These are phyloP conservation scores for Trichoderma afroharzianum DNA, from an alignment of 2,329 filamentous ascomycete species.

Conservation along the genomic window DNA sequence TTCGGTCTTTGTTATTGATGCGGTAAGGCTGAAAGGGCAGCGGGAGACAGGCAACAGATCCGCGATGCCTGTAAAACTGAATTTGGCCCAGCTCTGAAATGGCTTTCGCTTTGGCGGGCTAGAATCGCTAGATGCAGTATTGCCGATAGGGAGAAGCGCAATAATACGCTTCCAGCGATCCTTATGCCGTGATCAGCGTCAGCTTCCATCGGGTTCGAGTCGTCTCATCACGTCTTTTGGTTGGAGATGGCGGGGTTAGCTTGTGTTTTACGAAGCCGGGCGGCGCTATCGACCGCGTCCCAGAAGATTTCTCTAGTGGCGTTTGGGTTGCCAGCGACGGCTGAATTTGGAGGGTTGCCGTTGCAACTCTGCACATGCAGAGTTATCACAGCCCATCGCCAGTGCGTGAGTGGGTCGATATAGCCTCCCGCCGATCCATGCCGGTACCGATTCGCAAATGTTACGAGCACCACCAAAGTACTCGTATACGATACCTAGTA, in stretches of 20 bases:
- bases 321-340: constrained; percentile 1
- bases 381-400: constrained; percentile 14
- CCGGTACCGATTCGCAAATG: constrained; percentile 9
- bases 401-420: constrained; percentile 9
- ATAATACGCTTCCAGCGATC: not conserved
- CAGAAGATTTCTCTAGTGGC: constrained; percentile 4
- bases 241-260: not conserved
- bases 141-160: not conserved
- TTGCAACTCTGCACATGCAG: constrained; percentile 11
- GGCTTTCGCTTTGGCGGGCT: not conserved
- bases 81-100: not conserved
- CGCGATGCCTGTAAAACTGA: not conserved
- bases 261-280: not conserved
- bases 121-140: not conserved
- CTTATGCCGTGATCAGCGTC: not conserved
- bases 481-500: not conserved
- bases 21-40: constrained; percentile 16
- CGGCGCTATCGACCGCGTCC: not conserved
- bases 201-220: not conserved
- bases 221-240: not conserved
- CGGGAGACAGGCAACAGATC: constrained; percentile 5
- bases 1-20: not conserved
- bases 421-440: constrained; percentile 13
- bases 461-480: not conserved
- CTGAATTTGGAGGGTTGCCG: not conserved